Evolutionary conservation across 352 stramenopile genomes (phyloP).

Genomic region (Aphanomyces invadans): DNA sequence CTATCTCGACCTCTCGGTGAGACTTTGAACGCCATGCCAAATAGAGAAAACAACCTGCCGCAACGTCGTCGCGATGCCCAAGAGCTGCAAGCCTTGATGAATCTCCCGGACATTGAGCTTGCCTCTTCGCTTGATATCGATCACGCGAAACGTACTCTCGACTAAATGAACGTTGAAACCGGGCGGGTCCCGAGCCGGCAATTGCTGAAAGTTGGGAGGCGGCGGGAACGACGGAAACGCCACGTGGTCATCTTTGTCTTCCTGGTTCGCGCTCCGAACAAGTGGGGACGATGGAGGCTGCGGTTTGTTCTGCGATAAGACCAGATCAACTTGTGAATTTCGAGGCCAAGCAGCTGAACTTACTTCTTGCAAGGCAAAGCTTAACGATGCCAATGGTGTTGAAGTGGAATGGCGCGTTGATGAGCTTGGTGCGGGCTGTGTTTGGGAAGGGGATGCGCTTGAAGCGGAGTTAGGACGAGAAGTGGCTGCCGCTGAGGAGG

Average conservation of each 20-base stretch:
- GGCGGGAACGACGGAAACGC: slow-evolving; percentile 12
- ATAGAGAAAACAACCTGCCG: no score
- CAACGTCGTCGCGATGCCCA: slow-evolving; percentile 2
- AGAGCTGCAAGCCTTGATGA: slow-evolving; percentile 16
- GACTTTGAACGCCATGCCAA: background rate
- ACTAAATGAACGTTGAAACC: background rate
- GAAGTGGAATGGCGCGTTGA: no score
- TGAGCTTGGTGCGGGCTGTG: no score
- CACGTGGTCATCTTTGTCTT: slow-evolving; percentile 19
- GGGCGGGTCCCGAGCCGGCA: no score
- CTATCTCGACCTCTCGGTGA: background rate
- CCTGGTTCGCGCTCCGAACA: slow-evolving; percentile 1
- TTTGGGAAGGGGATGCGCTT: no score
- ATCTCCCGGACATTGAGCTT: slow-evolving; percentile 8
- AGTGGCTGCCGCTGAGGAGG: no score
- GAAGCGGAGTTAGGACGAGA: no score
- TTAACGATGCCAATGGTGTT: no score
- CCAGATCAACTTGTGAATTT: no score
- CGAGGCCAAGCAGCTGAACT: background rate
- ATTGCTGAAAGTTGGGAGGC: no score
- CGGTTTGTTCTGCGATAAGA: background rate
- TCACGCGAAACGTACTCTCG: slow-evolving; percentile 12
- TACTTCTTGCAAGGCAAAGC: no score
- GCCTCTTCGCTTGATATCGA: slow-evolving; percentile 9
- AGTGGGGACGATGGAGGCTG: background rate